phyloP scores from a whole-genome alignment of 306 rosid genomes.

The Arachis stenosperma region DNA sequence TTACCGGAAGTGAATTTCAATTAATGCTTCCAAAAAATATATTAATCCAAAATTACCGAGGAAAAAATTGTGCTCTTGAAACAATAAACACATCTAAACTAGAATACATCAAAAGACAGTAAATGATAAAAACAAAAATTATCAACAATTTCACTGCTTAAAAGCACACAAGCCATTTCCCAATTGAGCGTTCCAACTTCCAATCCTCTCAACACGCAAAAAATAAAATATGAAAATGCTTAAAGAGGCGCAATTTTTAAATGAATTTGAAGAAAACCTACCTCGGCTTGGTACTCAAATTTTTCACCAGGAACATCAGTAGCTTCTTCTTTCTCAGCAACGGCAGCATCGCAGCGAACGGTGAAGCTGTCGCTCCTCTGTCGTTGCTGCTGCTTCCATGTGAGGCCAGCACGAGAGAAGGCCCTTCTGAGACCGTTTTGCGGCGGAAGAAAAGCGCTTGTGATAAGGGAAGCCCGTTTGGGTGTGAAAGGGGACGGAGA shows the following conservation, averaged over 20 bases:
- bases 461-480: slow-evolving; percentile 42
- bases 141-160: not conserved
- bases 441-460: slow-evolving; percentile 65
- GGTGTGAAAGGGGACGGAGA: slow-evolving; percentile 54
- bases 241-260: not conserved
- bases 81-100: not conserved
- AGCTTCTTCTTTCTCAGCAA: slow-evolving; percentile 79
- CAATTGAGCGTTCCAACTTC: not conserved
- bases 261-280: slow-evolving; percentile 32
- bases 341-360: slow-evolving; percentile 82
- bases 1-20: too few species aligned
- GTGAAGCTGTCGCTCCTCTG: slow-evolving; percentile 44
- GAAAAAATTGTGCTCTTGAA: not conserved
- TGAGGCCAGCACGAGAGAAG: slow-evolving; percentile 49
- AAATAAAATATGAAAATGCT: not conserved
- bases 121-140: not conserved
- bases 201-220: not conserved
- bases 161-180: not conserved
- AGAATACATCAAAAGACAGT: too few species aligned
- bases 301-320: slow-evolving; percentile 74
- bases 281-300: slow-evolving; percentile 99
- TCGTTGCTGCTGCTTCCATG: slow-evolving; percentile 46
- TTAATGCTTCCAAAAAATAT: too few species aligned
- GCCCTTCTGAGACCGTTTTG: slow-evolving; percentile 48
- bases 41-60: too few species aligned